A percentile compares a stretch with the other conserved stretches of the same genome.
Conservation (phyloP, 495 filamentous ascomycete species). For the Clavariopsis aquatica region DNA sequence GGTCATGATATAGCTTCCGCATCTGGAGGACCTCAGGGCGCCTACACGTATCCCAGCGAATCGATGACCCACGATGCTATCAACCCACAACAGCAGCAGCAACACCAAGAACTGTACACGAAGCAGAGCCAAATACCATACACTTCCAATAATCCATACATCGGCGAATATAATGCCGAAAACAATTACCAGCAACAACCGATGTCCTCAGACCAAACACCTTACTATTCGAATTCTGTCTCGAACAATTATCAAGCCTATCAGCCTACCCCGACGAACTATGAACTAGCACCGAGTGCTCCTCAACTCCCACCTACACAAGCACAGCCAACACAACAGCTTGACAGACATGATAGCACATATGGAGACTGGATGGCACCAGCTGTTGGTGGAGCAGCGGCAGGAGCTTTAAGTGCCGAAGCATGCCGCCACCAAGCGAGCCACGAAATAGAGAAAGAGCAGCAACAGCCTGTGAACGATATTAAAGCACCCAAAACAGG, state of each 20-base stretch:
- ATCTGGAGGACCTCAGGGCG: slow-evolving; percentile 46
- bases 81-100: not conserved
- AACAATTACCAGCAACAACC: slow-evolving; percentile 19
- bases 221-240: slow-evolving; percentile 19
- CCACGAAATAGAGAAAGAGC: slow-evolving; percentile 7
- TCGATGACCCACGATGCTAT: slow-evolving; percentile 14
- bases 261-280: slow-evolving; percentile 4
- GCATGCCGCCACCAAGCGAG: slow-evolving; percentile 36
- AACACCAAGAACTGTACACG: too few relatives aligned
- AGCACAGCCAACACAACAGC: not conserved
- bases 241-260: not conserved
- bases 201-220: not conserved
- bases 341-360: slow-evolving; percentile 34
- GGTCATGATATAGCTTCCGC: slow-evolving; percentile 61
- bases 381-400: slow-evolving; percentile 42
- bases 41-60: slow-evolving; percentile 12
- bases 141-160: slow-evolving; percentile 13
- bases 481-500: not conserved
- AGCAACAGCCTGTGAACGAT: not conserved
- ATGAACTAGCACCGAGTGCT: not conserved
- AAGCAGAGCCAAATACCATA: slow-evolving; percentile 3
- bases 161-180: slow-evolving; percentile 10
- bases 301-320: not conserved
- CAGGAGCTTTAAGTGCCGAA: slow-evolving; percentile 36
- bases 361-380: slow-evolving; percentile 49